Base-by-base conservation (phyloP, 2,329 filamentous ascomycete genomes). In the Canariomyces notabilis region DNA sequence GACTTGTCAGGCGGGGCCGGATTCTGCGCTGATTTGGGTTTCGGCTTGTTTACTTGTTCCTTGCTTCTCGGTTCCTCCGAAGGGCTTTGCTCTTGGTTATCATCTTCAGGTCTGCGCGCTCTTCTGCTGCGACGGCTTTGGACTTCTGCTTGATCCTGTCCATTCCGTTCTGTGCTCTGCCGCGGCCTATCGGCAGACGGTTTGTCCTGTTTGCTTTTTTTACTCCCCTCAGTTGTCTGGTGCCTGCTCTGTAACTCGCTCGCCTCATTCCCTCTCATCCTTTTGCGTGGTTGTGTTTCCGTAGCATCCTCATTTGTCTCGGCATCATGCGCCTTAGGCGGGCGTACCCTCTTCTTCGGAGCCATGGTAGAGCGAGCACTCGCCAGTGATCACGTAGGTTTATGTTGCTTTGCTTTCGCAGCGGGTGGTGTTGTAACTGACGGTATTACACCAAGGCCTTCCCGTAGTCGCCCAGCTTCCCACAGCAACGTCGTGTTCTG, bases 51-150 rank as follows among this genome's bases (percentile, higher is more conserved):
- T 32, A 48, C 18, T 38, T 52, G 26, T 43, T 23, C 40, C 15
- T 11, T 20, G 6, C 37, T 29, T 22, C 15, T 20, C 11, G 8
- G 20, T n/a, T 33, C 43, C 19, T 21, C 14, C 20, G 19, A 18
- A 3, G 41, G 14, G 12, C 33, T 19, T 39, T 39, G 23, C n/a
- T 16, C 38, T 12, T 49, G 48, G 18, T 44, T 43, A 11, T 48
- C 47, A 22, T 52, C 50, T 18, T 49, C 49, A 7, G 51, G 49
- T 14, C 42, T 51, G 14, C 52, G 53, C 18, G 51, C 53, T 22
- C 56, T 48, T 9, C 29, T 37, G 36, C 54, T 57, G n/a, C 52
- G 47, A 3, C 54, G 44, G 14, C 38, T 18, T 11, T 36, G 9
- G 7, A 18, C 15, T 18, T 44, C 41, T 21, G 26, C 22, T 21